A percentile compares a stretch with the other conserved stretches of the same genome.
Evolutionary conservation across 2,329 filamentous ascomycete genomes (phyloP).

Genomic region (Aspergillus novofumigatus): DNA sequence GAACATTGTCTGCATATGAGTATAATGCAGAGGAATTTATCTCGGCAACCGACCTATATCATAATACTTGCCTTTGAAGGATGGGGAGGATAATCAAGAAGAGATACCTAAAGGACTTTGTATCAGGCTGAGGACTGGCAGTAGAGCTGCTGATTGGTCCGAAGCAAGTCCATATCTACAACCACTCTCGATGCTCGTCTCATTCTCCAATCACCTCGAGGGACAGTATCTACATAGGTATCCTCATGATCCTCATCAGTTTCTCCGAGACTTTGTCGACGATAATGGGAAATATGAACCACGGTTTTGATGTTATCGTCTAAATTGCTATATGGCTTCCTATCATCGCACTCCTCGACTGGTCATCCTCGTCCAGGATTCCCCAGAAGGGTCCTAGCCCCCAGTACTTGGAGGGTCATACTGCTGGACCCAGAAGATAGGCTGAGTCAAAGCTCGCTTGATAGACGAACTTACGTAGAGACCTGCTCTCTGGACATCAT

Average conservation of each 20-base stretch:
- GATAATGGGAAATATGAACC: background rate
- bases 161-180: constrained; percentile 21
- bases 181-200: constrained; percentile 17
- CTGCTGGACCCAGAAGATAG: background rate
- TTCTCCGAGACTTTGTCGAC: background rate
- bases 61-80: background rate
- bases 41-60: background rate
- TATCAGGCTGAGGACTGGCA: constrained; percentile 7
- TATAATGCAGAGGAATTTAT: background rate
- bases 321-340: background rate
- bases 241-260: background rate
- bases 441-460: background rate
- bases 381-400: background rate
- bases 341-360: background rate
- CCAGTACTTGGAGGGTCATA: background rate
- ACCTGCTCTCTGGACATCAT: background rate
- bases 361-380: background rate
- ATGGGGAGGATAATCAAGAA: background rate
- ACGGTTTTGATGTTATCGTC: background rate
- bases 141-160: constrained; percentile 22
- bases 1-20: background rate
- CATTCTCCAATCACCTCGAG: constrained; percentile 1
- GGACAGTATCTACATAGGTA: background rate
- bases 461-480: background rate
- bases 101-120: background rate